A percentile compares a stretch with the other conserved stretches of the same genome.
phyloP scores from a whole-genome alignment of 1,284 basidiomycete species.

The Cryptococcus sp. region DNA sequence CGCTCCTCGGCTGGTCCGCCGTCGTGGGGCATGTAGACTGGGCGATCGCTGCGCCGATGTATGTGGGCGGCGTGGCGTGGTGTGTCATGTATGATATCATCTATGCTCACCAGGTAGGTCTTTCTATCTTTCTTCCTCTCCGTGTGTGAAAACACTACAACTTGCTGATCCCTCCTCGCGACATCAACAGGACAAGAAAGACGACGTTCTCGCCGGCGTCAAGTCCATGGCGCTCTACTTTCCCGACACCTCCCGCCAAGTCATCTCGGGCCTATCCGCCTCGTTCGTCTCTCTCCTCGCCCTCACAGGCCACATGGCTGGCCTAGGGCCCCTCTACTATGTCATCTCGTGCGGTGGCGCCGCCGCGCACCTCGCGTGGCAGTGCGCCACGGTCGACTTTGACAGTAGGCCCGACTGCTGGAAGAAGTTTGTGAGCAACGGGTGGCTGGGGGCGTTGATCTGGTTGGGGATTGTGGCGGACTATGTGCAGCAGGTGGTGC shows the following conservation, averaged over 20 bases:
- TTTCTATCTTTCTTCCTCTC: not conserved
- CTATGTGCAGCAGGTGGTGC: conserved; percentile 55
- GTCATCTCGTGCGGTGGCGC: conserved; percentile 67
- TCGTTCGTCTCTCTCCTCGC: conserved; percentile 72
- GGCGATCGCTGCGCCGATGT: conserved; percentile 80
- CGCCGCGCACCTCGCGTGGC: conserved; percentile 72
- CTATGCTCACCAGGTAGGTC: conserved; percentile 86
- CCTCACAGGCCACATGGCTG: conserved; percentile 73
- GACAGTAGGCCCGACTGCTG: conserved; percentile 81
- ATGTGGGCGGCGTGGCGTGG: conserved; percentile 86
- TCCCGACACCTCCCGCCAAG: conserved; percentile 66
- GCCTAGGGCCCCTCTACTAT: conserved; percentile 74
- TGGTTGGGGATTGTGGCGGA: conserved; percentile 80
- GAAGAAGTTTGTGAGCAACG: conserved; percentile 84
- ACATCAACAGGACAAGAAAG: conserved; percentile 72
- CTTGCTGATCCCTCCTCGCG: not conserved
- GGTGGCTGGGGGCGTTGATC: conserved; percentile 82
- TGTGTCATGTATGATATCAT: conserved; percentile 97
- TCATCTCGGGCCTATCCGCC: conserved; percentile 71
- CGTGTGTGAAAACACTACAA: not conserved
- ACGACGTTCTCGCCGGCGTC: conserved; percentile 85
- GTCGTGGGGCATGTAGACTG: conserved; percentile 79
- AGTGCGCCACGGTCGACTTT: conserved; percentile 75
- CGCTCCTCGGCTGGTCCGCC: conserved; percentile 93
- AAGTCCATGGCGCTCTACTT: conserved; percentile 93